Conservation (phyloP, 2,329 filamentous ascomycete species). For the Aureobasidium leucospermi region DNA sequence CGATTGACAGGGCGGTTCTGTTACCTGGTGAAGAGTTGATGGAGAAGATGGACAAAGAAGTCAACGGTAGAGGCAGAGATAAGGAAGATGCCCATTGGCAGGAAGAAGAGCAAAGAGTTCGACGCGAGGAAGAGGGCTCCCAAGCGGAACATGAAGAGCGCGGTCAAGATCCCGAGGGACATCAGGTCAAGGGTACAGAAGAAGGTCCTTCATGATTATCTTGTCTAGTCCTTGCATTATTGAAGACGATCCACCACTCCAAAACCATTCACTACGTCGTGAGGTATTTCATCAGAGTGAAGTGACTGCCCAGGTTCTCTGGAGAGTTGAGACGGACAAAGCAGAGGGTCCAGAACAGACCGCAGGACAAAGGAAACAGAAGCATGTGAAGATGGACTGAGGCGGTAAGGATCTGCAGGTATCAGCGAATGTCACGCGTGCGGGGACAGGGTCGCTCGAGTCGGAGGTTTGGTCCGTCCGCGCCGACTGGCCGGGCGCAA, state of each 20-base stretch:
- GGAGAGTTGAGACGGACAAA: too few relatives aligned
- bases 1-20: slow-evolving; percentile 37
- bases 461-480: not conserved
- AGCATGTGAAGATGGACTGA: not conserved
- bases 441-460: not conserved
- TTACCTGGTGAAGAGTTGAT: slow-evolving; percentile 28
- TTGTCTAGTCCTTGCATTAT: not conserved
- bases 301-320: too few relatives aligned
- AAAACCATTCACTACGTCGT: too few relatives aligned
- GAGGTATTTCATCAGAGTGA: too few relatives aligned
- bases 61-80: slow-evolving; percentile 11
- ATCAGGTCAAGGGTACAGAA: not conserved
- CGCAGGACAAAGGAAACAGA: not conserved
- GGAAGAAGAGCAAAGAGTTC: not conserved
- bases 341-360: too few relatives aligned
- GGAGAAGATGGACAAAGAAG: slow-evolving; percentile 28
- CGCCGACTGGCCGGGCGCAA: slow-evolving; percentile 3
- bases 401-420: not conserved
- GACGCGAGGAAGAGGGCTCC: not conserved
- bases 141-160: not conserved
- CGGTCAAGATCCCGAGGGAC: not conserved
- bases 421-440: not conserved
- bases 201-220: not conserved
- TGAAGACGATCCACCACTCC: not conserved
- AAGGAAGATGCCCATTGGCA: not conserved